These are phyloP conservation scores for Capronia epimyces DNA, from an alignment of 2,329 filamentous ascomycete genomes.

Conservation along the genomic window DNA sequence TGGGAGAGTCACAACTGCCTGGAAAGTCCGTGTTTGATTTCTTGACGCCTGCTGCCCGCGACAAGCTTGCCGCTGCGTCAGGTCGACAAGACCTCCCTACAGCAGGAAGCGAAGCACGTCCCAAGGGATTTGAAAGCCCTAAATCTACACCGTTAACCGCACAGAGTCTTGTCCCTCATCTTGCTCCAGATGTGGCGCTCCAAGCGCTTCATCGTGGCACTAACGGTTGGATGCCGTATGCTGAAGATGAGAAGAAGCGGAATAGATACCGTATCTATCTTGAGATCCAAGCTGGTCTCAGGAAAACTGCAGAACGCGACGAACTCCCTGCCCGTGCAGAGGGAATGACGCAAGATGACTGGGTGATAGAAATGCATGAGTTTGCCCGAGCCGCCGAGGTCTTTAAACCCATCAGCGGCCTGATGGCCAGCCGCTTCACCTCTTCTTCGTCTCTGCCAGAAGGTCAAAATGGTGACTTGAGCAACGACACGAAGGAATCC, in stretches of 20 bases:
- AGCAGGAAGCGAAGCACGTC: slow-evolving; percentile 66
- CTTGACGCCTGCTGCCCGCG: slow-evolving; percentile 69
- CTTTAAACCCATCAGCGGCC: slow-evolving; percentile 84
- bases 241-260: slow-evolving; percentile 72
- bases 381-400: slow-evolving; percentile 70
- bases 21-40: slow-evolving; percentile 96
- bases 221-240: slow-evolving; percentile 73
- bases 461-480: slow-evolving; percentile 29
- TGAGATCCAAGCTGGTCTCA: slow-evolving; percentile 64
- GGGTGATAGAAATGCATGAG: slow-evolving; percentile 71
- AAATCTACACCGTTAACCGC: slow-evolving; percentile 54
- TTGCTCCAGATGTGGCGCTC: slow-evolving; percentile 62
- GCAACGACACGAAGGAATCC: slow-evolving; percentile 9
- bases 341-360: slow-evolving; percentile 61
- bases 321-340: slow-evolving; percentile 53
- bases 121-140: slow-evolving; percentile 57
- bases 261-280: slow-evolving; percentile 77
- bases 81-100: slow-evolving; percentile 72
- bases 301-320: slow-evolving; percentile 31
- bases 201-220: slow-evolving; percentile 63
- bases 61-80: slow-evolving; percentile 68
- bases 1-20: slow-evolving; percentile 75
- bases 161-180: slow-evolving; percentile 41
- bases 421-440: slow-evolving; percentile 92
- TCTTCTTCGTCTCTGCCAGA: slow-evolving; percentile 51